Conservation (phyloP, 2,329 filamentous ascomycete genomes). For the Colletotrichum sp. region DNA sequence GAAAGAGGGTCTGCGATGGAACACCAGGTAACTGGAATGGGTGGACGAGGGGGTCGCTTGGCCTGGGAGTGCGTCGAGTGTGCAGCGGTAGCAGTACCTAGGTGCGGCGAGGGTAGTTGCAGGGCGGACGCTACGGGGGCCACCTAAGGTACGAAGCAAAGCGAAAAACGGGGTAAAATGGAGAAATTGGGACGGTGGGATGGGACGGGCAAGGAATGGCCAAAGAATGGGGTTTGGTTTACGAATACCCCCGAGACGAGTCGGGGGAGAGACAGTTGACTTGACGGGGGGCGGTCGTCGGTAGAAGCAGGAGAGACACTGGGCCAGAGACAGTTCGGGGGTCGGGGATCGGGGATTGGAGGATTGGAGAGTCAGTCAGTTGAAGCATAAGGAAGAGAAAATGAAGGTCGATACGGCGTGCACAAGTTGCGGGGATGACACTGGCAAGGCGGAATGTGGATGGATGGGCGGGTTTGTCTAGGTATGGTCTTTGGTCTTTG, state of each 20-base stretch:
- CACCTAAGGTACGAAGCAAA: not conserved
- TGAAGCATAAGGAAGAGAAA: not conserved
- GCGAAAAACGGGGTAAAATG: slow-evolving; percentile 18
- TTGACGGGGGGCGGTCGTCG: no score
- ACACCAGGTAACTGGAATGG: slow-evolving; percentile 15
- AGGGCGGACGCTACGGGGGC: not conserved
- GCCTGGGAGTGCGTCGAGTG: not conserved
- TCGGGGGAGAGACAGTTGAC: not conserved
- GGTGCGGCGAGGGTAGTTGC: not conserved
- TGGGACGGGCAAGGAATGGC: not conserved
- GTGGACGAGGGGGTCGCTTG: not conserved
- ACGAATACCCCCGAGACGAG: not conserved
- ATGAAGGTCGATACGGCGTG: not conserved
- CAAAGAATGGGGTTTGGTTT: not conserved
- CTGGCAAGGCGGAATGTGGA: not conserved
- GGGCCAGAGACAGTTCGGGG: not conserved
- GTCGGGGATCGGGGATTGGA: not conserved
- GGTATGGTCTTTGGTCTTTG: no score
- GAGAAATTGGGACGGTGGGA: not conserved
- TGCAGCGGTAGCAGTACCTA: not conserved
- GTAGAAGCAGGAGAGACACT: not conserved
- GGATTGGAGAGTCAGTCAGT: not conserved
- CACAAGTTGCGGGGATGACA: not conserved
- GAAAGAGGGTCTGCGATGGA: slow-evolving; percentile 13
- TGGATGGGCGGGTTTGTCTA: not conserved